Evolutionary conservation across 441 rosid genomes (phyloP), one percentile per base, ranked within the genome.

Genomic region (Pelargonium myrrhifolium): DNA sequence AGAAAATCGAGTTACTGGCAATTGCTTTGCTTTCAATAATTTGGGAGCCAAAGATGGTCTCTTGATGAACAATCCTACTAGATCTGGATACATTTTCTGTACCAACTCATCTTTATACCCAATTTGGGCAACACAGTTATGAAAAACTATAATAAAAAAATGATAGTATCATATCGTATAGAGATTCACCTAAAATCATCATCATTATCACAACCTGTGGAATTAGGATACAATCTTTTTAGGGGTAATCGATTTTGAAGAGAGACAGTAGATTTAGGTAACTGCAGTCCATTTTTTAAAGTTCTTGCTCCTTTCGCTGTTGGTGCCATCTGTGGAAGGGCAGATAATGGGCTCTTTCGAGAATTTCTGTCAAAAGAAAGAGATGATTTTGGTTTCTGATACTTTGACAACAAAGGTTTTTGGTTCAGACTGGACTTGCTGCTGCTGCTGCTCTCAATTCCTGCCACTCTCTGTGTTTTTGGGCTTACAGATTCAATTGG

Each of bases 401-500:
- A 77, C 70, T 72, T 85, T 65, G 75, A 78, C 37, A 78, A 73
- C 65, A 68, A 78, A 37, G 87, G 56, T 45, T 55, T 80, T 40
- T 24, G 71, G 56, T 76, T 75, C 55, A 65, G 64, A 31, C 68
- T 65, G 61, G 47, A 18, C 40, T 70, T 71, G 56, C 65, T 49
- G 61, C 10, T 20, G 61, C 69, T 71, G 58, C 65, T 51, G 28
- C 6, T 20, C 14, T 63, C 55, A 62, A 21, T 65, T 64, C 77
- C 78, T 75, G 65, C 24, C 45, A 55, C 55, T 68, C 67, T 76
- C 64, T 75, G 77, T 68, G 72, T 65, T 60, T 72, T 82, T 10
- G 77, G 78, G 67, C 69, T 76, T 60, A 65, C 76, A 66, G 96
- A 77, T 75, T 93, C 92, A 9, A 91, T 68, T 0, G 97, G 99